These are phyloP conservation scores for Saccharomyces pastorianus DNA, from an alignment of 1,139 yeast genomes.

Conservation along the genomic window DNA sequence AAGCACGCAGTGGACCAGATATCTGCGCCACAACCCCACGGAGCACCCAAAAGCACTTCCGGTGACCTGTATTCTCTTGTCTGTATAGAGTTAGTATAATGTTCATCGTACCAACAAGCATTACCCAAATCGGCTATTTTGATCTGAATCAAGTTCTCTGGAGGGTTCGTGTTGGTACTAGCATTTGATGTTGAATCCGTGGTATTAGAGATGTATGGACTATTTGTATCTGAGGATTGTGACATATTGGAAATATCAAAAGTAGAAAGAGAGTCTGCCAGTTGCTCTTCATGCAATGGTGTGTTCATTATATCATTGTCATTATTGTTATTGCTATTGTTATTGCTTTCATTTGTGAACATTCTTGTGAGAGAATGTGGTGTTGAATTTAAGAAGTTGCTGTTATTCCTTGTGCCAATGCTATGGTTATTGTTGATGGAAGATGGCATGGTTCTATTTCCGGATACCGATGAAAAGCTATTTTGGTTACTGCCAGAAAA, in stretches of 20 bases:
- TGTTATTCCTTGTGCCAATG: not conserved
- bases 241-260: conserved; percentile 32
- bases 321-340: not conserved
- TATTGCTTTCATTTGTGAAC: not conserved
- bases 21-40: conserved; percentile 73
- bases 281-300: conserved; percentile 1
- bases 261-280: conserved; percentile 28
- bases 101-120: conserved; percentile 59
- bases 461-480: not conserved
- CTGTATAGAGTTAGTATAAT: conserved; percentile 65
- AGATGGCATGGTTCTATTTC: not conserved
- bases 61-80: conserved; percentile 73
- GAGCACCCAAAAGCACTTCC: conserved; percentile 50
- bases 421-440: not conserved
- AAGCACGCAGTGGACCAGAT: conserved; percentile 70
- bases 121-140: conserved; percentile 73
- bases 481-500: conserved; percentile 15
- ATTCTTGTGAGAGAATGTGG: not conserved
- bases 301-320: not conserved
- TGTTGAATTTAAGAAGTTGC: not conserved
- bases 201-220: not conserved
- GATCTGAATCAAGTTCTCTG: conserved; percentile 35
- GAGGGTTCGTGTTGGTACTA: not conserved
- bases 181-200: not conserved
- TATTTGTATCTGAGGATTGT: conserved; percentile 19